Base-by-base conservation (phyloP, 2,329 filamentous ascomycete genomes). In the Cercospora citrullina region DNA sequence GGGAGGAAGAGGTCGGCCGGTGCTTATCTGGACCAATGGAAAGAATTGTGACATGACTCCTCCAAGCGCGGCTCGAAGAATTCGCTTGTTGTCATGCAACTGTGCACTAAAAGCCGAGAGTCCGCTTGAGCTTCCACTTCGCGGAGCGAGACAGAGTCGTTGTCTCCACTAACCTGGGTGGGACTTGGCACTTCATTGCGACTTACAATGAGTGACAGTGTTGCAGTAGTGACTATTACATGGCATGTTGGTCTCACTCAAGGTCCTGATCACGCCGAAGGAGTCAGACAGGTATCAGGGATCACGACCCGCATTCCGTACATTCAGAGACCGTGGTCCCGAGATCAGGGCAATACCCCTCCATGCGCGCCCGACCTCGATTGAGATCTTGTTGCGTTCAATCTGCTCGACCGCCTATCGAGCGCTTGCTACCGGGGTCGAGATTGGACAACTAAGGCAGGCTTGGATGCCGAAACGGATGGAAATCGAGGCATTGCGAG, bases 1-100 rank as follows among this genome's bases (percentile, higher is more conserved):
- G 5, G 12, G 36, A 39, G 5, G 36, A 7, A 1, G 14, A 7
- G 1, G 14, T 3, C 14, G 14, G 4, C 2, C 1, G 3, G 0
- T 16, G 1, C 36, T n/a, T 39, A 5, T 7, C 36, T 39, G 36
- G 36, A 39, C 5, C 33, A 39, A 16, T 5, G 33, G 2, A 39
- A 6, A 39, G 1, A 16, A 1, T 39, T 16, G 33, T 16, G 33
- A 39, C 14, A 0, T 0, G 33, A 0, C 14, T 5, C 16, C 14
- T 12, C 33, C 33, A 39, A 7, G 33, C 2, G 33, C 14, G 14
- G 7, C 33, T 39, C 33, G 14, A 39, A 39, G 14, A 16, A 7
- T 2, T 4, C 3, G 33, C 33, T 39, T 1, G 14, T 39, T 16
- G 33, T 2, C 0, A 5, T 39, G 33, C 33, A 3, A 5, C 33